Base-by-base conservation (phyloP, 169 alveolate species). In the Cryptosporidium andersoni region DNA sequence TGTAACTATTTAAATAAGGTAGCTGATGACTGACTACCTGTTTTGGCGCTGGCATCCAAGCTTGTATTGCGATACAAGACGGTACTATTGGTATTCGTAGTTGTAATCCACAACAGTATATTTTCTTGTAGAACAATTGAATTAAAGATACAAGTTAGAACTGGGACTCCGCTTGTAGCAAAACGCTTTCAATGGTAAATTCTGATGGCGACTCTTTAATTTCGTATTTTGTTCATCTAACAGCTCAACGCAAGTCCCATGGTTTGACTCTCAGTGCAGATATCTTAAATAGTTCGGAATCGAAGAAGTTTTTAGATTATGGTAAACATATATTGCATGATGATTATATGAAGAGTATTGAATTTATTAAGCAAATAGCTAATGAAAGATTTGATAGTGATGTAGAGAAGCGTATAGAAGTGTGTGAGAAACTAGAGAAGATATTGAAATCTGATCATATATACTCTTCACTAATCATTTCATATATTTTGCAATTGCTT, bases 381-480 rank as follows among this genome's bases (percentile, higher is more conserved):
- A 56, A 74, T 58, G 68, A 58, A 12, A 49, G 85, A 34, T 74
- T 74, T 48, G 85, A 74, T 49, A 36, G 51, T 37, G 85, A 74
- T 60, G 40, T 8, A 40, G 60, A 58, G 25, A 64, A 45, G 9
- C 55, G 85, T 58, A 64, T 74, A 16, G 45, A 45, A 2, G n/a
- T 74, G 0, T 34, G 43, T 2, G 60, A 43, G 67, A 56, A 62
- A 45, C 36, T 74, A 34, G 85, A 74, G 49, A 74, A 60, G 62
- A 74, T 74, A 37, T 8, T 74, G 45, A 74, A 58, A 11, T 25
- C 64, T 48, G 85, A 74, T 58, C 36, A 66, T 16, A 62, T 74
- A 42, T 58, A 45, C 34, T 58, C 85, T 16, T 74, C 62, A 45
- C 6, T 74, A 5, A 39, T 74, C 14, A 48, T 58, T 8, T 14